A percentile compares a stretch with the other conserved stretches of the same genome.
Evolutionary conservation across 2,329 filamentous ascomycete genomes (phyloP).

Genomic region (Lizonia empirigonia): DNA sequence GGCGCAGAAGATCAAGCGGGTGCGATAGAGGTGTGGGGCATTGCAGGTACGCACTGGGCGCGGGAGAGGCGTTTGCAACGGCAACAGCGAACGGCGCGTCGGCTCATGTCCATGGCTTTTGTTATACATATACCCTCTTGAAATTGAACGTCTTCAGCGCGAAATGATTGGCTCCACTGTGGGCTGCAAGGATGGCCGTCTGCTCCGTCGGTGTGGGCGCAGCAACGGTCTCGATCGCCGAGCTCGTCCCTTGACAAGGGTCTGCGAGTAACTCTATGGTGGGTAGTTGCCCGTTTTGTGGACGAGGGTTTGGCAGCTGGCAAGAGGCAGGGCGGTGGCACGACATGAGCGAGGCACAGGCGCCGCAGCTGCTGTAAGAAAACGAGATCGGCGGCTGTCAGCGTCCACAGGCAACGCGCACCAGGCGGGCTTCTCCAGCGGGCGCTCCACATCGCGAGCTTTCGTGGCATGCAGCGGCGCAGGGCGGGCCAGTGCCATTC

Average conservation of each 20-base stretch:
- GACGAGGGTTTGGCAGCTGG: not conserved
- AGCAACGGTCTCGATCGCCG: constrained; percentile 11
- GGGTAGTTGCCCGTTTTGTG: not conserved
- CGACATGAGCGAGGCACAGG: not conserved
- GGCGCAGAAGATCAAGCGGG: constrained; percentile 49
- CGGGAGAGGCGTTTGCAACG: constrained; percentile 24
- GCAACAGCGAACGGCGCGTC: constrained; percentile 9
- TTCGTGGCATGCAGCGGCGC: constrained; percentile 12
- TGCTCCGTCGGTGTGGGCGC: constrained; percentile 9
- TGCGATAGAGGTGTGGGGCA: constrained; percentile 30
- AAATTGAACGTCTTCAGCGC: not conserved
- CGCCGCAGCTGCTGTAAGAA: constrained; percentile 4
- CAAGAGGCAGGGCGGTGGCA: not conserved
- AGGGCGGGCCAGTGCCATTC: constrained; percentile 17
- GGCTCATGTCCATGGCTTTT: not conserved
- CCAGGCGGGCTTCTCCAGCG: constrained; percentile 7
- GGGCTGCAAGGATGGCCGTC: constrained; percentile 11
- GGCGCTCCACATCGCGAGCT: constrained; percentile 14
- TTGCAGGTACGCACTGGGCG: constrained; percentile 9
- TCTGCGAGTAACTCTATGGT: not conserved
- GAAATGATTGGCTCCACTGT: constrained; percentile 8
- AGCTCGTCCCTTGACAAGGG: constrained; percentile 9
- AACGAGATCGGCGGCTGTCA: not conserved
- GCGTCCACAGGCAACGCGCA: not conserved
- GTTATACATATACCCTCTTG: constrained; percentile 19